Percentiles rank a stretch among this genome's conserved stretches.
These are phyloP conservation scores for Tephrocybe sp. DNA, from an alignment of 768 basidiomycete species.

Conservation along the genomic window DNA sequence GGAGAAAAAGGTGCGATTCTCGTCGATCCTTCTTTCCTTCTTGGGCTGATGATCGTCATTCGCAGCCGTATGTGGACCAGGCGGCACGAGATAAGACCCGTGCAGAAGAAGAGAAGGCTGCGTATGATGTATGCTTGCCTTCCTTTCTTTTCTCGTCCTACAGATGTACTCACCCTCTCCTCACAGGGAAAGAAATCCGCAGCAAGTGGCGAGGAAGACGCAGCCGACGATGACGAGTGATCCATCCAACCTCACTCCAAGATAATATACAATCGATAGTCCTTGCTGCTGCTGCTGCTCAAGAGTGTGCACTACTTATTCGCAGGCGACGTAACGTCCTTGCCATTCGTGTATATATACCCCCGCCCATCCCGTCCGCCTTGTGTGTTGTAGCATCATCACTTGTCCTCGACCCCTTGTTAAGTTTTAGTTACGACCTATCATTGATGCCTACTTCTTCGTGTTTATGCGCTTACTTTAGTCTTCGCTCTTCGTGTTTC, in stretches of 20 bases:
- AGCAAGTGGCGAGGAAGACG: constrained; percentile 21
- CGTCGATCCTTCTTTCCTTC: constrained; percentile 6
- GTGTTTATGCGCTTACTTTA: constrained; percentile 4
- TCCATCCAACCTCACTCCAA: not conserved
- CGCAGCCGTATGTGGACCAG: constrained; percentile 84
- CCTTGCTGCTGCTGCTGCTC: constrained; percentile 5
- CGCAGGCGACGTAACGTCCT: constrained; percentile 10
- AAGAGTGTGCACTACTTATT: constrained; percentile 10
- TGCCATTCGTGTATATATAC: constrained; percentile 8
- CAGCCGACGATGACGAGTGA: constrained; percentile 30
- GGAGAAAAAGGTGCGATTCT: constrained; percentile 80
- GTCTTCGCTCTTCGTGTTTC: not conserved
- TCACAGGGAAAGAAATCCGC: constrained; percentile 25
- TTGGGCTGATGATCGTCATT: not conserved
- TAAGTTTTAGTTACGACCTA: constrained; percentile 1
- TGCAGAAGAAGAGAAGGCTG: constrained; percentile 77
- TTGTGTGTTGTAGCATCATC: constrained; percentile 8
- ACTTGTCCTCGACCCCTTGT: not conserved
- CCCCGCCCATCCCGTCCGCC: not conserved
- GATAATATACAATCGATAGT: not conserved
- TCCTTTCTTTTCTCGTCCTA: constrained; percentile 2
- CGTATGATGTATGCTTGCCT: constrained; percentile 40
- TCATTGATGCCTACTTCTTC: not conserved
- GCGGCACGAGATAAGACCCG: constrained; percentile 86
- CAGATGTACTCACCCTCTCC: not conserved